Percentiles rank a stretch among this genome's conserved stretches.
Evolutionary conservation across 768 basidiomycete genomes (phyloP).

Genomic region (Podaxis sp.): DNA sequence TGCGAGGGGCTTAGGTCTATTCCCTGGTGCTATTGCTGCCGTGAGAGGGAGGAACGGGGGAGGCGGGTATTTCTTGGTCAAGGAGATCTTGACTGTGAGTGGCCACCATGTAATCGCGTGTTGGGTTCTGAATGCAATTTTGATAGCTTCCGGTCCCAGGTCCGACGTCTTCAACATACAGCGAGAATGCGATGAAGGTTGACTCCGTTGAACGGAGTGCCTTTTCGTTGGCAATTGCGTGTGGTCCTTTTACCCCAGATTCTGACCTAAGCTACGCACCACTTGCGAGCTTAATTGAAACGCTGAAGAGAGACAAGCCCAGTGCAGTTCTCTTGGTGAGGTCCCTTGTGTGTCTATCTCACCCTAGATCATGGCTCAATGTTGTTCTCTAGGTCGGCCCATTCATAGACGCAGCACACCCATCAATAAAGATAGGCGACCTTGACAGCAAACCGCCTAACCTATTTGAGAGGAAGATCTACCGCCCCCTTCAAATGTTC

Average conservation of each 20-base stretch:
- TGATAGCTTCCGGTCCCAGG: constrained; percentile 63
- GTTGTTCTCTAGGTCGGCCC: constrained; percentile 72
- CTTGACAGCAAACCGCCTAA: constrained; percentile 58
- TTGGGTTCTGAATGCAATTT: not conserved
- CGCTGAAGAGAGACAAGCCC: constrained; percentile 64
- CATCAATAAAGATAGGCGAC: constrained; percentile 73
- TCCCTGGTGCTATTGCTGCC: constrained; percentile 86
- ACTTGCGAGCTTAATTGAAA: constrained; percentile 61
- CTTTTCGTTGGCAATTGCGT: constrained; percentile 60
- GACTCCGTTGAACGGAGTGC: constrained; percentile 33
- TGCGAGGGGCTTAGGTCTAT: constrained; percentile 67
- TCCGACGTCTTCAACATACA: constrained; percentile 32
- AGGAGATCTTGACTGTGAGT: constrained; percentile 78
- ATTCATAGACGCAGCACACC: constrained; percentile 80
- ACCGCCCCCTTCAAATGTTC: constrained; percentile 52
- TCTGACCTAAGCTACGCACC: constrained; percentile 74
- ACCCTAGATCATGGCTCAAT: not conserved
- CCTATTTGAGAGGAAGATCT: constrained; percentile 69
- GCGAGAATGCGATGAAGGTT: constrained; percentile 27
- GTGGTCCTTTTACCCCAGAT: constrained; percentile 87
- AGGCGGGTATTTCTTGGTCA: constrained; percentile 81
- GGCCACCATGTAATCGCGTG: not conserved
- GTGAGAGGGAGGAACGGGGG: constrained; percentile 90
- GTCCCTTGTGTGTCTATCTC: not conserved
- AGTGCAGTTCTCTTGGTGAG: constrained; percentile 76